phyloP scores from a whole-genome alignment of 176 grass and related monocot genomes.

The Secale cereale region DNA sequence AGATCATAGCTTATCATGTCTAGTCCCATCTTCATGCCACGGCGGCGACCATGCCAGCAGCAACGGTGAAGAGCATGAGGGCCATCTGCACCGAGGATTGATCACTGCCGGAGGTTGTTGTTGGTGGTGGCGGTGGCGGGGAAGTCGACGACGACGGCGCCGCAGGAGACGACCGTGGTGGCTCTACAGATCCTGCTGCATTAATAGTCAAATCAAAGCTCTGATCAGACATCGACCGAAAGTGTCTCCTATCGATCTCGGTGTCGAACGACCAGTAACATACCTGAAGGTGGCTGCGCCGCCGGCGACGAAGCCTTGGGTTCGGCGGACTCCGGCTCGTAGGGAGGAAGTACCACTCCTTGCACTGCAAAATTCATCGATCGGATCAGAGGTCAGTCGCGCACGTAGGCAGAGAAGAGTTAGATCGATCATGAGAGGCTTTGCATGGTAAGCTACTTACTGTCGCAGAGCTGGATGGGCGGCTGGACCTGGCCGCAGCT shows the following conservation, averaged over 20 bases:
- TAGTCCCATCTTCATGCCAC: not conserved
- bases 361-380: conserved; percentile 7
- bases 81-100: not conserved
- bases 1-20: not conserved
- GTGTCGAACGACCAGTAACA: not conserved
- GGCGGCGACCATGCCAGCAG: not conserved
- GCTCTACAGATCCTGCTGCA: not conserved
- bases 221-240: not conserved
- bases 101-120: not conserved
- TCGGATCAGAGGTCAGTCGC: not conserved
- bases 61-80: not conserved
- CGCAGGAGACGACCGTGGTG: not conserved
- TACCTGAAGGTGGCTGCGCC: conserved; percentile 25
- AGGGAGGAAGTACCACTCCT: conserved; percentile 36
- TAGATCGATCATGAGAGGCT: not conserved
- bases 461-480: conserved; percentile 37
- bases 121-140: not conserved
- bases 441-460: not conserved
- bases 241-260: not conserved
- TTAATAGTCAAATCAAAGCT: not conserved
- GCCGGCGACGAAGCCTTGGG: not conserved
- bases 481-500: conserved; percentile 34
- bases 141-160: not conserved
- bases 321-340: not conserved
- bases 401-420: not conserved